Conservation (phyloP, 192 early-diverging fungal genomes). For the Jimgerdemannia lactiflua region DNA sequence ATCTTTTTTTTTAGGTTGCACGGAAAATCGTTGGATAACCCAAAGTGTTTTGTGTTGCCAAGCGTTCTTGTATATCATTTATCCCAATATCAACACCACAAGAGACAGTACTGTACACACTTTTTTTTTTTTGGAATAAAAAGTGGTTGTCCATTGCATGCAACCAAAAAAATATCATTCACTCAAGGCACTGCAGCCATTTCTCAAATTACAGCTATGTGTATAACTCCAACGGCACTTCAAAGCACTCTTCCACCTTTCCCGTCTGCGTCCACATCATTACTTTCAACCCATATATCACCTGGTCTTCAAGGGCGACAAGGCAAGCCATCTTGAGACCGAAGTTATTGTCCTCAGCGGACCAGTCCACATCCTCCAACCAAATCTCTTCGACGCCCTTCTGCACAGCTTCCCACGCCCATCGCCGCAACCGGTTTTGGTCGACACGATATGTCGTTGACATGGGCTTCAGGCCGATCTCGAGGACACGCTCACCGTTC, state of each 20-base stretch:
- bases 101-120: too few species aligned
- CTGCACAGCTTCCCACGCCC: background rate
- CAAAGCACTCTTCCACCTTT: background rate
- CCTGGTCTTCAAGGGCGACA: background rate
- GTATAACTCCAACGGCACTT: background rate
- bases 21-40: too few species aligned
- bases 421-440: background rate
- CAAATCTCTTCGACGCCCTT: background rate
- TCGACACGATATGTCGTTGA: background rate
- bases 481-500: background rate
- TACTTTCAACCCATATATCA: background rate
- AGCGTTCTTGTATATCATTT: too few species aligned
- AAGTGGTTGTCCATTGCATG: too few species aligned
- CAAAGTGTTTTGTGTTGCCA: too few species aligned
- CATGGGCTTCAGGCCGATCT: background rate
- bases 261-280: background rate
- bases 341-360: background rate
- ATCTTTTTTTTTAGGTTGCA: too few species aligned
- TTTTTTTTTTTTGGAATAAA: too few species aligned
- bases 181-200: slow-evolving; percentile 9
- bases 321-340: background rate
- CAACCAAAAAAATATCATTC: too few species aligned
- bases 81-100: too few species aligned
- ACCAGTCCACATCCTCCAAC: background rate
- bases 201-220: slow-evolving; percentile 6